These are phyloP conservation scores for Microdochium bolleyi DNA, from an alignment of 2,329 filamentous ascomycete genomes.

Conservation along the genomic window DNA sequence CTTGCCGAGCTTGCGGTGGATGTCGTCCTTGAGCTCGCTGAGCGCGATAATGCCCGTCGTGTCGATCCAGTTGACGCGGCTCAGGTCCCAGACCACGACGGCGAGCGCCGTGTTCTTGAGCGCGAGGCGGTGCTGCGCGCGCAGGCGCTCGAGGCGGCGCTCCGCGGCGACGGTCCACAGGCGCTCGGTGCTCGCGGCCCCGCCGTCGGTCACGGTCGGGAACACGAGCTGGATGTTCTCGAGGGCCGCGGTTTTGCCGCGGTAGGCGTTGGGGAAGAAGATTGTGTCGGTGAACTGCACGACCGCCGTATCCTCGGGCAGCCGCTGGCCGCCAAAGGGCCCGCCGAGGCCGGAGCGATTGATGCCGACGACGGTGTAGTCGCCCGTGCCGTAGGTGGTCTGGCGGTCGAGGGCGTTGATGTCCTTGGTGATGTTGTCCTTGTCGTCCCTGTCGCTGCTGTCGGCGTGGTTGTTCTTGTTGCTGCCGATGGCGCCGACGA, in stretches of 20 bases:
- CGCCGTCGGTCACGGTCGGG: conserved; percentile 13
- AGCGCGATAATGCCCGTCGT: conserved; percentile 20
- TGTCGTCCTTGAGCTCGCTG: conserved; percentile 20
- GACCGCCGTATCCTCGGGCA: conserved; percentile 42
- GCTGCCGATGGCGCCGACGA: background rate
- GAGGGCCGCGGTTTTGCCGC: conserved; percentile 18
- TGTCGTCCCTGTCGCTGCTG: no score
- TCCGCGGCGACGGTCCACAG: conserved; percentile 21
- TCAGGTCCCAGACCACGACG: conserved; percentile 19
- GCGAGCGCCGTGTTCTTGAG: conserved; percentile 15
- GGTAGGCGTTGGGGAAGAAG: conserved; percentile 54
- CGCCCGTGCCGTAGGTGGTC: conserved; percentile 5
- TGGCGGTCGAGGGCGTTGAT: background rate
- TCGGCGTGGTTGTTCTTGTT: background rate
- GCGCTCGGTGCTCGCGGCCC: conserved; percentile 10
- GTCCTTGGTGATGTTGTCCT: background rate
- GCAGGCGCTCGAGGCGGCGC: conserved; percentile 16
- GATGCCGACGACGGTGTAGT: conserved; percentile 10
- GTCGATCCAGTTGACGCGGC: conserved; percentile 18
- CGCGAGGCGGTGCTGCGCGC: conserved; percentile 10
- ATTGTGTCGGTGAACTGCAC: conserved; percentile 49
- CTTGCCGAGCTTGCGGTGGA: conserved; percentile 15
- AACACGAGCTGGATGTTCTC: conserved; percentile 21
- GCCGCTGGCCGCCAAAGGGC: conserved; percentile 3
- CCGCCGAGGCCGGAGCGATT: background rate